A percentile compares a stretch with the other conserved stretches of the same genome.
These are phyloP conservation scores for Helenozyma rhizophorensis DNA, from an alignment of 805 yeast genomes.

Conservation along the genomic window DNA sequence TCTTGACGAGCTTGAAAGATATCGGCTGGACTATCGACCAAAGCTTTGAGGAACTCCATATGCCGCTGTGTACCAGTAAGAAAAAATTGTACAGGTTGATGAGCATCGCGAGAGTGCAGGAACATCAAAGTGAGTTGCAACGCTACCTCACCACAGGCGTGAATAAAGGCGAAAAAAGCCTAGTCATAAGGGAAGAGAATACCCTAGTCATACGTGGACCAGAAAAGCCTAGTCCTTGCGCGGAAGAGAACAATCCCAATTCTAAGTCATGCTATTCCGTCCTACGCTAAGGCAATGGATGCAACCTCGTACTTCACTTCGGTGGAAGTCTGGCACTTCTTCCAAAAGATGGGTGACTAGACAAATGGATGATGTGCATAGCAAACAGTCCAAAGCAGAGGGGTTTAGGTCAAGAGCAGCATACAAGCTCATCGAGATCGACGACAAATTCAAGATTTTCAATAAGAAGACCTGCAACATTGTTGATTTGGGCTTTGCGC, in stretches of 20 bases:
- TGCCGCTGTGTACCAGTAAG: background rate
- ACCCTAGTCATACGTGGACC: too few relatives aligned
- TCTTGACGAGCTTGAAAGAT: constrained; percentile 10
- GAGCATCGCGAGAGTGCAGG: constrained; percentile 13
- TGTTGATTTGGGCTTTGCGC: constrained; percentile 63
- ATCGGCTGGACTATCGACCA: constrained; percentile 12
- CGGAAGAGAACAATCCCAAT: too few relatives aligned
- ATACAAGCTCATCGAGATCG: constrained; percentile 74
- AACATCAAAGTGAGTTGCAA: too few relatives aligned
- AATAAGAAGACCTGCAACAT: constrained; percentile 49
- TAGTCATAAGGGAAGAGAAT: too few relatives aligned
- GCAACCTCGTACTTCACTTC: background rate
- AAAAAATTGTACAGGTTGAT: constrained; percentile 4
- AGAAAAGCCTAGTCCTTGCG: too few relatives aligned
- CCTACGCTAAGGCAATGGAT: too few relatives aligned
- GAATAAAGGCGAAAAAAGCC: too few relatives aligned
- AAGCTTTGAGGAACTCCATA: constrained; percentile 12
- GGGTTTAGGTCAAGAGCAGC: constrained; percentile 85
- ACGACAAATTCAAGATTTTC: constrained; percentile 60
- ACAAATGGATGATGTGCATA: constrained; percentile 59
- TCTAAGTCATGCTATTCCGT: too few relatives aligned
- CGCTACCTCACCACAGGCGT: too few relatives aligned
- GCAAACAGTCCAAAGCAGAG: constrained; percentile 59
- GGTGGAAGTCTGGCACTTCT: constrained; percentile 13
- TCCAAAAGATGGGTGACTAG: constrained; percentile 64